Evolutionary conservation across 2,329 filamentous ascomycete genomes (phyloP).

Genomic region (Ampelomyces quisqualis): DNA sequence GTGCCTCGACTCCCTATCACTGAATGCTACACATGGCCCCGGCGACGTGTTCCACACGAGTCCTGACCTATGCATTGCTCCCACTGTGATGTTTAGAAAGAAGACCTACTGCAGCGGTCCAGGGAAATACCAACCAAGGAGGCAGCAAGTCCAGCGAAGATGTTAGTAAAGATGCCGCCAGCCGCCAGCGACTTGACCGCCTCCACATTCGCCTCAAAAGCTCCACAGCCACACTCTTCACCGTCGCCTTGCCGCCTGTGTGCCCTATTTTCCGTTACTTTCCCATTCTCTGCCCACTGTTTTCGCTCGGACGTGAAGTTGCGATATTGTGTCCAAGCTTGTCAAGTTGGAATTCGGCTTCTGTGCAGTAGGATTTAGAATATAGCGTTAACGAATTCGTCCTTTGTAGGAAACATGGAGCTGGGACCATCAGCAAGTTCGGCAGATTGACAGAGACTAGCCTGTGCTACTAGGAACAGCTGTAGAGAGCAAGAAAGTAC

Average conservation of each 20-base stretch:
- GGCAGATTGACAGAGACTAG: no score
- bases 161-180: not conserved
- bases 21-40: slow-evolving; percentile 4
- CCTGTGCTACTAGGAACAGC: no score
- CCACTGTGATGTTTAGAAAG: slow-evolving; percentile 4
- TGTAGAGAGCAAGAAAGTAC: no score
- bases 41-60: slow-evolving; percentile 2
- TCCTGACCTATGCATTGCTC: slow-evolving; percentile 4
- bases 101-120: not conserved
- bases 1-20: slow-evolving; percentile 3
- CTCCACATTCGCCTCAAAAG: not conserved
- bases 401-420: no score
- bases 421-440: no score
- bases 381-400: no score
- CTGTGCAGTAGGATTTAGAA: not conserved
- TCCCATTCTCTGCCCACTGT: not conserved
- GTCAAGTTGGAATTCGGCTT: not conserved
- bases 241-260: not conserved
- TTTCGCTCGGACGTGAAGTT: not conserved
- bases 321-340: not conserved
- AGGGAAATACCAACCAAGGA: not conserved
- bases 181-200: not conserved
- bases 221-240: not conserved
- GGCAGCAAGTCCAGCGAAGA: not conserved
- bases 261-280: not conserved